Evolutionary conservation across 345 rosid genomes (phyloP).

Genomic region (Nasturtium officinale): DNA sequence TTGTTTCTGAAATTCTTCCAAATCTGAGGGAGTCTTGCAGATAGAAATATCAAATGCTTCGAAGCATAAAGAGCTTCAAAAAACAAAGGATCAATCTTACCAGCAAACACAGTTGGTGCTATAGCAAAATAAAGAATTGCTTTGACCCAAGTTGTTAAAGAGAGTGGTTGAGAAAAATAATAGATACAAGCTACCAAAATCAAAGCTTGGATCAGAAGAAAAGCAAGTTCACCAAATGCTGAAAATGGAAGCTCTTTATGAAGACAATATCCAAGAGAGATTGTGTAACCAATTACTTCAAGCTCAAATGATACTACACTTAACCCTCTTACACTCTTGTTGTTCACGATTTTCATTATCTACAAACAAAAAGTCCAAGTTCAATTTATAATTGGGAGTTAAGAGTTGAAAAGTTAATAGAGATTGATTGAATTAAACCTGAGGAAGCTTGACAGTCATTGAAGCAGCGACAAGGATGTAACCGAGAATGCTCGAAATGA

Average conservation of each 20-base stretch:
- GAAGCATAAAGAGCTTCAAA: slow-evolving; percentile 93
- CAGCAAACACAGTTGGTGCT: slow-evolving; percentile 75
- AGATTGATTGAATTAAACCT: slow-evolving; percentile 42
- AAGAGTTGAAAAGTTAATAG: background rate
- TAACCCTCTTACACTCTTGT: slow-evolving; percentile 77
- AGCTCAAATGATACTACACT: slow-evolving; percentile 83
- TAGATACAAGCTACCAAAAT: slow-evolving; percentile 68
- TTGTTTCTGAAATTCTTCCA: slow-evolving; percentile 77
- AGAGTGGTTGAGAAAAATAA: slow-evolving; percentile 59
- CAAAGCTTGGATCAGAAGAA: slow-evolving; percentile 80
- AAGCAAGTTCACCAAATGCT: slow-evolving; percentile 80
- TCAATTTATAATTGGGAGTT: background rate
- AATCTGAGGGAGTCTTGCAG: slow-evolving; percentile 85
- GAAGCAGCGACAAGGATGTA: slow-evolving; percentile 87
- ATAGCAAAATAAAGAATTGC: slow-evolving; percentile 58
- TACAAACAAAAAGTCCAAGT: slow-evolving; percentile 28
- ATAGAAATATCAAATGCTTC: slow-evolving; percentile 80
- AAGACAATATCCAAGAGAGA: slow-evolving; percentile 80
- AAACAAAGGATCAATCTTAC: slow-evolving; percentile 65
- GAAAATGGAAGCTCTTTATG: slow-evolving; percentile 87
- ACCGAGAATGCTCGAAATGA: slow-evolving; percentile 84
- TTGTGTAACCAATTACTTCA: slow-evolving; percentile 81
- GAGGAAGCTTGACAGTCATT: slow-evolving; percentile 93
- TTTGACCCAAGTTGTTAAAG: slow-evolving; percentile 53
- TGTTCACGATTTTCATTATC: slow-evolving; percentile 79